phyloP scores from a whole-genome alignment of 176 grass and related monocot genomes.

The Urochloa ruziziensis region DNA sequence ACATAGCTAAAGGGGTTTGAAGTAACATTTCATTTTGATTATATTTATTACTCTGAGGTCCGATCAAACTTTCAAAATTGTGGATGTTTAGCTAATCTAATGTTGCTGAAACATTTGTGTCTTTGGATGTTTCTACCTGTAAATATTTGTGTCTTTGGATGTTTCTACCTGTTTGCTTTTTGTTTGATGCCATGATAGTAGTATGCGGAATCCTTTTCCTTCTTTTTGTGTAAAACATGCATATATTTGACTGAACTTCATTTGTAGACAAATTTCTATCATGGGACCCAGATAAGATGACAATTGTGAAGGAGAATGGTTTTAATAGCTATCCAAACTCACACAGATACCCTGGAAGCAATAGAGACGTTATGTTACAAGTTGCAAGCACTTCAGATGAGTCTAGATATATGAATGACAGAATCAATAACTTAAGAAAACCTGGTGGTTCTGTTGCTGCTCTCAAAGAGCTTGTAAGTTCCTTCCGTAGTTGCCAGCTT shows the following conservation, averaged over 20 bases:
- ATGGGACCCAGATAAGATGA: constrained; percentile 51
- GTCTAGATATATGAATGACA: constrained; percentile 45
- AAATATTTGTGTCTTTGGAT: constrained; percentile 14
- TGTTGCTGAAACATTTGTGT: not conserved
- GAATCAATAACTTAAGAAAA: constrained; percentile 41
- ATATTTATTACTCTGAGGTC: not conserved
- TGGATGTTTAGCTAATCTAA: not conserved
- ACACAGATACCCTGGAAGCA: constrained; percentile 41
- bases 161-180: not conserved
- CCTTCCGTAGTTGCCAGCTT: constrained; percentile 8
- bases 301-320: constrained; percentile 52
- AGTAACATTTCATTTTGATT: not conserved
- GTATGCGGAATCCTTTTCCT: not conserved
- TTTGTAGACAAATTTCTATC: constrained; percentile 75
- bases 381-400: constrained; percentile 65
- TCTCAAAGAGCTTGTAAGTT: constrained; percentile 80
- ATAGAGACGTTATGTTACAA: constrained; percentile 46
- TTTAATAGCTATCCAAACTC: constrained; percentile 50
- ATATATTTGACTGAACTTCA: constrained; percentile 34
- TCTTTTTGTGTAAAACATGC: constrained; percentile 1
- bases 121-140: constrained; percentile 8
- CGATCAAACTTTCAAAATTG: not conserved
- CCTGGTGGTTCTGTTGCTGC: constrained; percentile 46
- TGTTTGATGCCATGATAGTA: not conserved
- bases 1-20: not conserved